Percentiles rank a stretch among this genome's conserved stretches.
These are phyloP conservation scores for Hypomyces perniciosus DNA, from an alignment of 2,329 filamentous ascomycete species.

Conservation along the genomic window DNA sequence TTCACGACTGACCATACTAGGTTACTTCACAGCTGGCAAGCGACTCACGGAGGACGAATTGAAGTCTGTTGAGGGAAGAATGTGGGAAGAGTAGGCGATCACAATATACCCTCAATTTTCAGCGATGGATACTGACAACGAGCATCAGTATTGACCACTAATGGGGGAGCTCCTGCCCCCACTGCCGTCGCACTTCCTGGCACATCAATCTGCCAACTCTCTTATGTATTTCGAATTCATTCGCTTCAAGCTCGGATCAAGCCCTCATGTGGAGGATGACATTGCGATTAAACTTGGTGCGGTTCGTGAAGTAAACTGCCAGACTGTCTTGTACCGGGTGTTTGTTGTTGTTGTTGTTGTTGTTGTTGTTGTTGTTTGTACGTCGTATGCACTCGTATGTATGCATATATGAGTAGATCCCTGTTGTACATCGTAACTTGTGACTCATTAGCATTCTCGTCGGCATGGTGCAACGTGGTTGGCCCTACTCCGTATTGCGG, in stretches of 20 bases:
- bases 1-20: constrained; percentile 28
- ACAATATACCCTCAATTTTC: constrained; percentile 4
- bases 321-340: too few species aligned
- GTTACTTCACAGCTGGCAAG: constrained; percentile 81
- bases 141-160: constrained; percentile 37
- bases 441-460: too few species aligned
- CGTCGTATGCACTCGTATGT: not conserved
- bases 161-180: not conserved
- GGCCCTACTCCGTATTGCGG: not conserved
- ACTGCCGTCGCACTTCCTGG: not conserved
- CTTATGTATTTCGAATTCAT: too few species aligned
- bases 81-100: constrained; percentile 70
- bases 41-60: constrained; percentile 84
- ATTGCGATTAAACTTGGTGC: too few species aligned
- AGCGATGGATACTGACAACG: constrained; percentile 17
- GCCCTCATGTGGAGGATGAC: too few species aligned
- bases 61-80: constrained; percentile 76
- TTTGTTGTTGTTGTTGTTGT: too few species aligned
- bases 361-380: not conserved
- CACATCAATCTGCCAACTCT: too few species aligned
- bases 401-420: too few species aligned
- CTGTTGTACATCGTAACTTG: too few species aligned
- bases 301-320: too few species aligned
- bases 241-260: too few species aligned
- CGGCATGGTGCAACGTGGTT: too few species aligned